phyloP scores from a whole-genome alignment of 1,284 basidiomycete species.

The Tetrapyrgos nigripes region DNA sequence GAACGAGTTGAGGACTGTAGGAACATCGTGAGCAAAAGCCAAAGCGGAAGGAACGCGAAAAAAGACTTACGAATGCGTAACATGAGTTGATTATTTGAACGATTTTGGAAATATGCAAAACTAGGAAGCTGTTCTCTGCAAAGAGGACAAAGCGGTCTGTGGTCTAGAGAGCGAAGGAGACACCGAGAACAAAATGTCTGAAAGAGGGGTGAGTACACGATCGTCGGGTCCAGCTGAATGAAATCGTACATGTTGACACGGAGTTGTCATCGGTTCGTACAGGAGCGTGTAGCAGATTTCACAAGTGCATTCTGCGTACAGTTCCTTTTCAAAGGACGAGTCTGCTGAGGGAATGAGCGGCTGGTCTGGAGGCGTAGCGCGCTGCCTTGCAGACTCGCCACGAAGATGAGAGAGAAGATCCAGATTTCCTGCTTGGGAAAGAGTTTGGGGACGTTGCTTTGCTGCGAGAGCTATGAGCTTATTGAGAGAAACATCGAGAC shows the following conservation, averaged over 20 bases:
- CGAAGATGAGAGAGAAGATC: constrained; percentile 46
- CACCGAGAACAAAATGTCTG: constrained; percentile 93
- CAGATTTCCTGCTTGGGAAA: constrained; percentile 29
- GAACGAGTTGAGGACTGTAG: constrained; percentile 68
- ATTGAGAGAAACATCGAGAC: constrained; percentile 66
- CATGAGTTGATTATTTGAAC: constrained; percentile 72
- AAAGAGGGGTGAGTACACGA: constrained; percentile 21
- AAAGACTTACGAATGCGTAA: constrained; percentile 68
- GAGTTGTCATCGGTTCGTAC: constrained; percentile 88
- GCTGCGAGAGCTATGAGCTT: constrained; percentile 60
- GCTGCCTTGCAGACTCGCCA: constrained; percentile 32
- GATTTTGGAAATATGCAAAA: constrained; percentile 84
- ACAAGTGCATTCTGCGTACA: constrained; percentile 81
- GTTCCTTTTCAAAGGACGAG: constrained; percentile 61
- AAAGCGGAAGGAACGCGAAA: constrained; percentile 8
- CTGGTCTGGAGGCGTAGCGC: constrained; percentile 28
- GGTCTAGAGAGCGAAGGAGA: constrained; percentile 89
- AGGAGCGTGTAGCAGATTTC: constrained; percentile 90
- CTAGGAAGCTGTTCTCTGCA: constrained; percentile 82
- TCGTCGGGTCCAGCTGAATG: constrained; percentile 10
- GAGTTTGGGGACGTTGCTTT: constrained; percentile 26
- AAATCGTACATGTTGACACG: constrained; percentile 87
- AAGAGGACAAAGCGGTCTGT: constrained; percentile 82
- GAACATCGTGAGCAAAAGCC: neutral
- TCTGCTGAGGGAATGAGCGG: constrained; percentile 31